These are phyloP conservation scores for Hirschioporus abietinus DNA, from an alignment of 768 basidiomycete species.

Conservation along the genomic window DNA sequence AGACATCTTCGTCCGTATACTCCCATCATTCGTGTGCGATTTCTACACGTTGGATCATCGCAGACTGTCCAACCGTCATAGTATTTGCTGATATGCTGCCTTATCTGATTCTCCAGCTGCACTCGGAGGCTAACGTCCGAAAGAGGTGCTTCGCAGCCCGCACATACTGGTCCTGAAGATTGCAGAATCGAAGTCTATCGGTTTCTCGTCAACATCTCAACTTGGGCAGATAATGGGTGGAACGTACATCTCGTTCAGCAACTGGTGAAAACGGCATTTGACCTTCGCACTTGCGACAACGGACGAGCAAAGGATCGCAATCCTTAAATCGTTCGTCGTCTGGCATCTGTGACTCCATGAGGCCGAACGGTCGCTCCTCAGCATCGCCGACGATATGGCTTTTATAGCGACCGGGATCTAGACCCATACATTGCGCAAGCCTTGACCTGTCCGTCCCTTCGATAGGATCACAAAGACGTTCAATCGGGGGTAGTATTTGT, in stretches of 20 bases:
- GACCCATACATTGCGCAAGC: conserved; percentile 93
- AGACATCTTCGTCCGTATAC: conserved; percentile 86
- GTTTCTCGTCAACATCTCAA: conserved; percentile 33
- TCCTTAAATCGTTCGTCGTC: conserved; percentile 86
- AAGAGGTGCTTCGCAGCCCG: conserved; percentile 52
- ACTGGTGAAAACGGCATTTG: conserved; percentile 54
- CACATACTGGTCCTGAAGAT: conserved; percentile 63
- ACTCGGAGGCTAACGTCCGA: conserved; percentile 60
- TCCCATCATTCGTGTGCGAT: conserved; percentile 88
- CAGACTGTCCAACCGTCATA: conserved; percentile 90
- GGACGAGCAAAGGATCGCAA: conserved; percentile 61
- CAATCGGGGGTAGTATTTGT: conserved; percentile 91
- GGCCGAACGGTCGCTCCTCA: conserved; percentile 65
- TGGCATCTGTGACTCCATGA: conserved; percentile 84
- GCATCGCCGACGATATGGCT: conserved; percentile 30
- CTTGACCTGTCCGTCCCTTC: conserved; percentile 91
- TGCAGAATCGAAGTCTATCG: conserved; percentile 48
- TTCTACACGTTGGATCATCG: conserved; percentile 77
- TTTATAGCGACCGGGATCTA: conserved; percentile 56
- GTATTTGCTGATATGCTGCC: conserved; percentile 68
- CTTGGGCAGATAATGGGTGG: conserved; percentile 1
- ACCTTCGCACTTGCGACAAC: conserved; percentile 71
- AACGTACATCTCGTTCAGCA: conserved; percentile 50
- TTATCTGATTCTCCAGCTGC: conserved; percentile 86
- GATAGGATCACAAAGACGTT: conserved; percentile 93